Percentiles rank a stretch among this genome's conserved stretches.
phyloP scores from a whole-genome alignment of 2,329 filamentous ascomycete species.

The Parastagonospora nodorum region DNA sequence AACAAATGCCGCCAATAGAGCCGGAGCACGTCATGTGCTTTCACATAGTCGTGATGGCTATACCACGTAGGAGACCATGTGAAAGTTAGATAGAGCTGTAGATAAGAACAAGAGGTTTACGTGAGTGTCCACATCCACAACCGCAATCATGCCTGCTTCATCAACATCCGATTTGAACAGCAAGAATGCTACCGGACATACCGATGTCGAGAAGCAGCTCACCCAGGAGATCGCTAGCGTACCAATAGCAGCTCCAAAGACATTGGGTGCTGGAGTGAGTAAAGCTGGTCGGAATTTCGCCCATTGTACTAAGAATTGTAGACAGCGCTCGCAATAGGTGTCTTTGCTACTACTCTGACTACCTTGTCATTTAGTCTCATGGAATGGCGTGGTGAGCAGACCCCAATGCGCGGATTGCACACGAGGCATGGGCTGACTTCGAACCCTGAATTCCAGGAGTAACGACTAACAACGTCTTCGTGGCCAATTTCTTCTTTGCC shows the following conservation, averaged over 20 bases:
- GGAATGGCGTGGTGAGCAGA: slow-evolving; percentile 51
- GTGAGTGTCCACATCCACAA: too few relatives aligned
- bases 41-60: too few relatives aligned
- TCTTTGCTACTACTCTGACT: slow-evolving; percentile 60
- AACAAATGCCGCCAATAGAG: too few relatives aligned
- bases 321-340: slow-evolving; percentile 58
- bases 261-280: slow-evolving; percentile 18
- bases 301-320: slow-evolving; percentile 17
- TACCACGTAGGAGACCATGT: too few relatives aligned
- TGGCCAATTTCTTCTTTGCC: slow-evolving; percentile 61
- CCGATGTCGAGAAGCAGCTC: slow-evolving; percentile 22
- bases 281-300: neutral
- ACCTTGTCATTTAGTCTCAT: slow-evolving; percentile 61
- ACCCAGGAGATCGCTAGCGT: slow-evolving; percentile 4
- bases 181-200: too few relatives aligned
- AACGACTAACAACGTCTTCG: slow-evolving; percentile 56
- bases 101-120: too few relatives aligned
- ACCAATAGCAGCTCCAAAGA: slow-evolving; percentile 7
- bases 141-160: too few relatives aligned
- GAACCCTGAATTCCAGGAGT: slow-evolving; percentile 41
- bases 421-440: too few relatives aligned
- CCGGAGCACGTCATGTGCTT: too few relatives aligned
- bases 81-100: too few relatives aligned
- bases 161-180: too few relatives aligned
- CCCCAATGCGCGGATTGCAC: too few relatives aligned